phyloP scores from a whole-genome alignment of 768 basidiomycete genomes.

The Hypsizygus marmoreus region DNA sequence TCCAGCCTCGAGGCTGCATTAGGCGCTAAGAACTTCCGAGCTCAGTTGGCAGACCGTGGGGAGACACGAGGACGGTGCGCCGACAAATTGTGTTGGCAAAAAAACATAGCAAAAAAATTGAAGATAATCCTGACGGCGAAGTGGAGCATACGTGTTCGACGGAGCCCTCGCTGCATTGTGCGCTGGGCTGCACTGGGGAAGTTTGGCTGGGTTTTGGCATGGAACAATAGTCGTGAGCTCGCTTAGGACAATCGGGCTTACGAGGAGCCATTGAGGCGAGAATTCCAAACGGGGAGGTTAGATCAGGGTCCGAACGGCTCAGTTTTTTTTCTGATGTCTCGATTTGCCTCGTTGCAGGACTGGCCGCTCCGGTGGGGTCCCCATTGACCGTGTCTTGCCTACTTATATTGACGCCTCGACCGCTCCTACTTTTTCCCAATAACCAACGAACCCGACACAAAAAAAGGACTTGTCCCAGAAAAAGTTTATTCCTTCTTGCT shows the following conservation, averaged over 20 bases:
- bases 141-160: not conserved
- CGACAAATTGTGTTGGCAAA: not conserved
- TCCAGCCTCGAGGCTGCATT: constrained; percentile 2
- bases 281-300: not conserved
- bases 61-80: not conserved
- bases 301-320: constrained; percentile 22
- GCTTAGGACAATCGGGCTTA: constrained; percentile 23
- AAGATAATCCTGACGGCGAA: too few species aligned
- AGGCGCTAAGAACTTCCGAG: too few species aligned
- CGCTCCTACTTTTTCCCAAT: constrained; percentile 10
- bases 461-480: constrained; percentile 6
- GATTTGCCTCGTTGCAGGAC: constrained; percentile 18
- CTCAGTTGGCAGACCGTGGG: too few species aligned
- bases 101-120: too few species aligned
- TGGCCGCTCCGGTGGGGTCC: constrained; percentile 9
- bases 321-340: constrained; percentile 22
- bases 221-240: constrained; percentile 16
- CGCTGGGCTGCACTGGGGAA: not conserved
- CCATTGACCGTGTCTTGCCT: constrained; percentile 10
- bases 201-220: not conserved
- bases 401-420: constrained; percentile 17
- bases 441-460: constrained; percentile 7
- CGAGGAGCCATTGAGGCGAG: constrained; percentile 15
- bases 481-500: constrained; percentile 5
- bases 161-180: not conserved